Percentiles rank a stretch among this genome's conserved stretches.
These are phyloP conservation scores for Penstemon davidsonii DNA, from an alignment of 257 asterid species.

Conservation along the genomic window DNA sequence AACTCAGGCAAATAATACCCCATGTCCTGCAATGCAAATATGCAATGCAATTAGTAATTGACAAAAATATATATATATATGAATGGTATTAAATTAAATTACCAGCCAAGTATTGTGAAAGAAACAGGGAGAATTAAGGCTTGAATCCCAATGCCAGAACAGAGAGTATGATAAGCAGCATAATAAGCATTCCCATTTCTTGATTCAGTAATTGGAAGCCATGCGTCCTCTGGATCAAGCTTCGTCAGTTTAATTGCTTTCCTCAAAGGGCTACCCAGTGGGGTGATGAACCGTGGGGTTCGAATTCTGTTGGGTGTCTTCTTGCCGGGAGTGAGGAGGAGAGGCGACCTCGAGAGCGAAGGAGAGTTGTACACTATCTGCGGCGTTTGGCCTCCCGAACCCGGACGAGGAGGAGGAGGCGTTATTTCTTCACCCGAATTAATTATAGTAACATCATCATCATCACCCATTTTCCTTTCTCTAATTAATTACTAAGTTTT, in stretches of 20 bases:
- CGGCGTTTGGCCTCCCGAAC: too few relatives aligned
- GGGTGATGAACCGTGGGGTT: constrained; percentile 65
- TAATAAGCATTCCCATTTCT: constrained; percentile 85
- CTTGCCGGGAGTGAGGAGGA: constrained; percentile 1
- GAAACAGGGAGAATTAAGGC: constrained; percentile 90
- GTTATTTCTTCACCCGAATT: too few relatives aligned
- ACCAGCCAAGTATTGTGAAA: constrained; percentile 96
- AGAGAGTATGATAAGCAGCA: constrained; percentile 82
- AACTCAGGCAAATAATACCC: constrained; percentile 62
- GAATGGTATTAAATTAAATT: background rate
- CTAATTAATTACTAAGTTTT: too few relatives aligned
- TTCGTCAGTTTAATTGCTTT: constrained; percentile 71
- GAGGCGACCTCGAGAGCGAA: constrained; percentile 37
- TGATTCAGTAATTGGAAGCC: constrained; percentile 89
- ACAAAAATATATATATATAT: background rate
- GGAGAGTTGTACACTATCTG: constrained; percentile 32
- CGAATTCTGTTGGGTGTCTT: background rate
- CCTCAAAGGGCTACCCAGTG: constrained; percentile 73
- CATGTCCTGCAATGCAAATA: constrained; percentile 61
- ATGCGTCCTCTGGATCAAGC: constrained; percentile 82
- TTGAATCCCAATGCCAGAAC: constrained; percentile 92
- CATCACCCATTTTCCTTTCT: too few relatives aligned
- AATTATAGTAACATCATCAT: too few relatives aligned
- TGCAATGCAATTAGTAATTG: background rate
- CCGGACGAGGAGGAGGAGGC: too few relatives aligned